Evolutionary conservation across 495 filamentous ascomycete species (phyloP).

Genomic region (Lophiostoma macrostomum): DNA sequence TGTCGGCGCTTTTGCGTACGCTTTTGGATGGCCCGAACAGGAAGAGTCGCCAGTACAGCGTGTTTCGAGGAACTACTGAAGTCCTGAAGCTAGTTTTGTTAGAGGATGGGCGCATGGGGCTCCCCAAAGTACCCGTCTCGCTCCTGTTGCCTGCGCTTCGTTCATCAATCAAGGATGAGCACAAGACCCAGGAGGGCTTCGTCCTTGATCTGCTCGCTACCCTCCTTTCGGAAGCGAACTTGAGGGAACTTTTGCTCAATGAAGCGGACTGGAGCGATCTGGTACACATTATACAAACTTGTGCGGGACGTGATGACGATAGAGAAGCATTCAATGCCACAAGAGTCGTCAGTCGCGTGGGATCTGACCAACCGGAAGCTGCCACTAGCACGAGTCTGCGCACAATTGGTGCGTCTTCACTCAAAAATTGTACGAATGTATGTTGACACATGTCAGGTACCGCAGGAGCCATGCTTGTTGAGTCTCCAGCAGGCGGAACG

Average conservation of each 20-base stretch:
- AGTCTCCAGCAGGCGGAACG: too few species aligned
- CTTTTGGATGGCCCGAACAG: conserved; percentile 20
- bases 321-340: not conserved
- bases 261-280: conserved; percentile 35
- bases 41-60: conserved; percentile 5
- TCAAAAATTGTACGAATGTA: too few species aligned
- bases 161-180: conserved; percentile 9
- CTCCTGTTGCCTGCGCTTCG: conserved; percentile 28
- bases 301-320: conserved; percentile 21
- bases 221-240: conserved; percentile 17
- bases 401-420: too few species aligned
- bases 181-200: conserved; percentile 15
- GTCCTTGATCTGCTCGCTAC: conserved; percentile 22
- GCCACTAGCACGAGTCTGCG: not conserved
- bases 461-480: too few species aligned
- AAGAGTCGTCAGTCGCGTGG: not conserved
- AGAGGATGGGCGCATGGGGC: conserved; percentile 19
- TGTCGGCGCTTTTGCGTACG: conserved; percentile 30
- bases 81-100: conserved; percentile 33
- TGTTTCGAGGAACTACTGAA: conserved; percentile 32
- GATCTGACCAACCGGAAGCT: not conserved
- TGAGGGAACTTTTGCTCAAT: conserved; percentile 19
- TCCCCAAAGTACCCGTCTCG: conserved; percentile 31
- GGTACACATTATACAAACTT: conserved; percentile 21
- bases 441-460: too few species aligned